phyloP scores from a whole-genome alignment of 139 green algal genomes.

The Chloropicon primus region DNA sequence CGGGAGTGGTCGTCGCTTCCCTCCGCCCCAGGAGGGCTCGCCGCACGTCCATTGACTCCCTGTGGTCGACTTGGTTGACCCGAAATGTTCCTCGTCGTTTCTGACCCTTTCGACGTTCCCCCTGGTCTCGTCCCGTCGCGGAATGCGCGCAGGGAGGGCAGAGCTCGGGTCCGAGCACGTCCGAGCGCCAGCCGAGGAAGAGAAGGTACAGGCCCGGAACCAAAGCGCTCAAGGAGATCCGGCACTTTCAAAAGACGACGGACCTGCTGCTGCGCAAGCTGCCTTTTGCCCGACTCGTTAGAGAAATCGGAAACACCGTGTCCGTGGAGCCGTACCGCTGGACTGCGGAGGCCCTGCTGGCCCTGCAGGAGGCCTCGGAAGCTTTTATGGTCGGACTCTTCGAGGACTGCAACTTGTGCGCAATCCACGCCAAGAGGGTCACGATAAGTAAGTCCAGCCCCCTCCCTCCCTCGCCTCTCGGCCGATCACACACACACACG shows the following conservation, averaged over 20 bases:
- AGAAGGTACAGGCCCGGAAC: background rate
- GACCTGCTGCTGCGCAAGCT: slow-evolving; percentile 12
- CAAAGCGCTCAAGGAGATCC: background rate
- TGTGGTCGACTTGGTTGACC: too few species aligned
- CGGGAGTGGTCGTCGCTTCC: too few species aligned
- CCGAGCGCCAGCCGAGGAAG: background rate
- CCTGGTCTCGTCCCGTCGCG: too few species aligned
- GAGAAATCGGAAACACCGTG: slow-evolving; percentile 9
- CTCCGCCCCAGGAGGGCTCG: too few species aligned
- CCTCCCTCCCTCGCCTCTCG: too few species aligned
- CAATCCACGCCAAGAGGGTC: slow-evolving; percentile 85
- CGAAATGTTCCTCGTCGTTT: too few species aligned
- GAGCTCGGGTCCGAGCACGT: background rate
- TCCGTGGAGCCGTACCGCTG: slow-evolving; percentile 16
- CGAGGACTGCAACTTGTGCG: slow-evolving; percentile 87
- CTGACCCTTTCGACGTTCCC: too few species aligned
- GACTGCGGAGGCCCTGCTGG: slow-evolving; percentile 20
- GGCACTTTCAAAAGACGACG: background rate
- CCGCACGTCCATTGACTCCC: too few species aligned
- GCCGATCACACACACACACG: too few species aligned
- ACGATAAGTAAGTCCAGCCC: slow-evolving; percentile 61
- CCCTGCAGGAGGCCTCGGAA: slow-evolving; percentile 16
- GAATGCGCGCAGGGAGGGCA: background rate
- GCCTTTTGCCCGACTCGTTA: slow-evolving; percentile 9
- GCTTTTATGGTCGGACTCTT: slow-evolving; percentile 9